A percentile compares a stretch with the other conserved stretches of the same genome.
Conservation (phyloP, 768 basidiomycete species). For the Lentinula raphanica region DNA sequence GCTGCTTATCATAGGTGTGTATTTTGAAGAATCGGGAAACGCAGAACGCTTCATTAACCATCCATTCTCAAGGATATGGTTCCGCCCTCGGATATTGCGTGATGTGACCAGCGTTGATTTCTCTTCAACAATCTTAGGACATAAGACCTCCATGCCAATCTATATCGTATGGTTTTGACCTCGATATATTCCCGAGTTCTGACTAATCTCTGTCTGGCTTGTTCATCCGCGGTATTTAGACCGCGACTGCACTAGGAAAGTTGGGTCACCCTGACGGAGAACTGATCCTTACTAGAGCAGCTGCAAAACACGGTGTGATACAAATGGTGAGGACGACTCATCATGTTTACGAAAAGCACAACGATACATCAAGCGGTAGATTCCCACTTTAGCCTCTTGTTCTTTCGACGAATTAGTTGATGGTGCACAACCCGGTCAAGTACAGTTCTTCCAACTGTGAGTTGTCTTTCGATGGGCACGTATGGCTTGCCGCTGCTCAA, state of each 20-base stretch:
- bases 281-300: constrained; percentile 83
- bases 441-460: constrained; percentile 82
- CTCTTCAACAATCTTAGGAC: constrained; percentile 78
- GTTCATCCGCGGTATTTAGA: constrained; percentile 24
- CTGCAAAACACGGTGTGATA: constrained; percentile 70
- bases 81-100: constrained; percentile 80
- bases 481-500: too few species aligned
- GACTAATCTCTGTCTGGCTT: not conserved
- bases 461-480: too few species aligned
- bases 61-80: constrained; percentile 65
- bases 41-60: not conserved
- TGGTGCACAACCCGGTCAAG: constrained; percentile 71
- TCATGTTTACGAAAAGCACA: too few species aligned
- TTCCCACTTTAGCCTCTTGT: constrained; percentile 92
- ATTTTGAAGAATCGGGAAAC: not conserved
- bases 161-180: constrained; percentile 59
- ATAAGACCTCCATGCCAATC: constrained; percentile 67
- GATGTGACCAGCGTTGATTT: constrained; percentile 85
- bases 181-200: not conserved
- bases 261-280: constrained; percentile 96
- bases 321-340: too few species aligned
- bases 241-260: constrained; percentile 89
- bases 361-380: constrained; percentile 44
- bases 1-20: constrained; percentile 80
- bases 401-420: constrained; percentile 96